Base-by-base conservation (phyloP, 768 basidiomycete species). In the Serpula lacrymans region DNA sequence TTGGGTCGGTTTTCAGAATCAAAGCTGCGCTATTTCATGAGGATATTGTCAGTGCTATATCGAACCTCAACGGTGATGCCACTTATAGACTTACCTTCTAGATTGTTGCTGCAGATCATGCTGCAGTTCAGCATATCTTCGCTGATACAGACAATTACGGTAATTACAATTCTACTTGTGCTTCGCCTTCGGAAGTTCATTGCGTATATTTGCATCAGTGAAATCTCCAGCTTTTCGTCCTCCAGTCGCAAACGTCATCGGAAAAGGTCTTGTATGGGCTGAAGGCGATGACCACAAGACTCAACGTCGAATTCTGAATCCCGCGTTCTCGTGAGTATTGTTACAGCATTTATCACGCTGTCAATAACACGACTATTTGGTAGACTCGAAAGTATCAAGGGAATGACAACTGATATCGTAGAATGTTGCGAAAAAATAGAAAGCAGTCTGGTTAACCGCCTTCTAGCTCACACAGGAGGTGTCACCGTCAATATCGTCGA, bases 111-210 rank as follows among this genome's bases (percentile, higher is more conserved):
- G 51, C 61, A 11, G 66, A 69, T 48, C 58, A 65, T 38, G 55
- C 58, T 3, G 65, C 64, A 24, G 60, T 61, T 14, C 62, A 61
- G n/a, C 57, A 68, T 44, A 65, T 69, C 37, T 66, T 68, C 41
- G 58, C 61, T 24, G 53, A 67, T 45, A 48, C 54, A n/a, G n/a
- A n/a, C n/a, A n/a, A n/a, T n/a, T n/a, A n/a, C n/a, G n/a, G n/a
- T n/a, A n/a, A n/a, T n/a, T n/a, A n/a, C 17, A 27, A n/a, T n/a
- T n/a, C n/a, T n/a, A n/a, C n/a, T n/a, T n/a, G n/a, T n/a, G n/a
- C n/a, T n/a, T n/a, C n/a, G n/a, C n/a, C n/a, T n/a, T n/a, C n/a
- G n/a, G n/a, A n/a, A n/a, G n/a, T n/a, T n/a, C n/a, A n/a, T n/a
- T n/a, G n/a, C n/a, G n/a, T n/a, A n/a, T n/a, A n/a, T n/a, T n/a